These are phyloP conservation scores for Ceratocystis eucalypticola DNA, from an alignment of 2,329 filamentous ascomycete genomes.

Conservation along the genomic window DNA sequence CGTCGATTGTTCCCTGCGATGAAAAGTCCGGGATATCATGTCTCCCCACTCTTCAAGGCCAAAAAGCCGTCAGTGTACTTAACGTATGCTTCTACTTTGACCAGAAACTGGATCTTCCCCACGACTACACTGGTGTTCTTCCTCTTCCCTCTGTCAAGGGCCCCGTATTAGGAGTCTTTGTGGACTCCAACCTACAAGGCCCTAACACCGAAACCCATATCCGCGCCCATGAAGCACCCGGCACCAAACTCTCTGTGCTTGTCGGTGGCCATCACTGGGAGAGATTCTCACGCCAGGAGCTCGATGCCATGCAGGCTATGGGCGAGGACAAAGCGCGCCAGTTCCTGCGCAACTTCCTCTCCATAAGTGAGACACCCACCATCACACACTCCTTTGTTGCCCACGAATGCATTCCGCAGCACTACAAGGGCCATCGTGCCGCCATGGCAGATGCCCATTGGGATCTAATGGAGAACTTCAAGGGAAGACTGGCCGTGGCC, in stretches of 20 bases:
- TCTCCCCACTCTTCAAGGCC: constrained; percentile 38
- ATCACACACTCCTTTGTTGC: constrained; percentile 46
- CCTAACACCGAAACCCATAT: constrained; percentile 35
- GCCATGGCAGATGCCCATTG: constrained; percentile 45
- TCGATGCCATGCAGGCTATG: constrained; percentile 57
- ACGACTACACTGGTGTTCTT: constrained; percentile 77
- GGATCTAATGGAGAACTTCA: constrained; percentile 42
- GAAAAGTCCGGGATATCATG: constrained; percentile 24
- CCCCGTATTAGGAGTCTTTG: constrained; percentile 77
- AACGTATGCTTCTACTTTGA: constrained; percentile 82
- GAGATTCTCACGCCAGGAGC: constrained; percentile 39
- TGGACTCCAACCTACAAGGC: constrained; percentile 54
- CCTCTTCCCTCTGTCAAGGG: constrained; percentile 71
- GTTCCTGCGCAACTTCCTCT: constrained; percentile 44
- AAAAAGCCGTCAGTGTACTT: constrained; percentile 67
- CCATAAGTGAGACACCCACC: constrained; percentile 37
- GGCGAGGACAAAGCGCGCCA: constrained; percentile 57
- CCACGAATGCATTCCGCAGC: constrained; percentile 77
- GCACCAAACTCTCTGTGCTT: constrained; percentile 88
- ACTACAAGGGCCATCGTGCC: constrained; percentile 60
- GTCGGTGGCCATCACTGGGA: constrained; percentile 90
- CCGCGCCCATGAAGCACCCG: constrained; percentile 32
- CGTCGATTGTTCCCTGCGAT: constrained; percentile 20
- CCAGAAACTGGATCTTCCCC: constrained; percentile 44
- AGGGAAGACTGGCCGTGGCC: constrained; percentile 50